A percentile compares a stretch with the other conserved stretches of the same genome.
phyloP scores from a whole-genome alignment of 2,329 filamentous ascomycete species.

The Pseudocercospora fijiensis region DNA sequence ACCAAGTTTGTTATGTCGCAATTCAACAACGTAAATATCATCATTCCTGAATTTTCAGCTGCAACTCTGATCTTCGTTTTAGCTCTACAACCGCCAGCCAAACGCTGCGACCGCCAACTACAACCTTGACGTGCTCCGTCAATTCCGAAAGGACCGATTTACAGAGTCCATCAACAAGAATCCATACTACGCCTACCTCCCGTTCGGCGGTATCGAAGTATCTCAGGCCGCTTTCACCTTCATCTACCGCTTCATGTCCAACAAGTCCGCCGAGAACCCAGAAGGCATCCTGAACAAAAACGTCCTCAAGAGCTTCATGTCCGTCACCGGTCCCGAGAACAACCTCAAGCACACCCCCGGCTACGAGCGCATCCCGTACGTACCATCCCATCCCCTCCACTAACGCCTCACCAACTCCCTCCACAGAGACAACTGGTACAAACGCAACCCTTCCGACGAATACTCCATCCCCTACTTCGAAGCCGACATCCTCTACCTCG shows the following conservation, averaged over 20 bases:
- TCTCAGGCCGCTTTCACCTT: conserved; percentile 37
- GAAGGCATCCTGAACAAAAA: conserved; percentile 40
- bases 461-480: conserved; percentile 36
- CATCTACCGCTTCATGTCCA: conserved; percentile 43
- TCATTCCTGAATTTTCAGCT: conserved; percentile 18
- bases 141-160: conserved; percentile 31
- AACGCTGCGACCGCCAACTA: conserved; percentile 31
- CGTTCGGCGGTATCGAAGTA: conserved; percentile 34
- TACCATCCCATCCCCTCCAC: conserved; percentile 35
- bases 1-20: conserved; percentile 23
- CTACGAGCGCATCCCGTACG: conserved; percentile 44
- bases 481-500: conserved; percentile 35
- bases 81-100: conserved; percentile 31
- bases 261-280: conserved; percentile 42
- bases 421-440: conserved; percentile 39
- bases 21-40: conserved; percentile 24
- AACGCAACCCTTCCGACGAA: conserved; percentile 32
- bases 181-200: conserved; percentile 35
- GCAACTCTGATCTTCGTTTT: background rate
- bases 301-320: conserved; percentile 44
- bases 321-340: conserved; percentile 39
- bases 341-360: conserved; percentile 37
- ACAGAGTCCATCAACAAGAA: conserved; percentile 36
- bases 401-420: conserved; percentile 25
- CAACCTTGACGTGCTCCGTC: conserved; percentile 33